Base-by-base conservation (phyloP, 805 yeast species). In the Kazachstania kunashirensis region DNA sequence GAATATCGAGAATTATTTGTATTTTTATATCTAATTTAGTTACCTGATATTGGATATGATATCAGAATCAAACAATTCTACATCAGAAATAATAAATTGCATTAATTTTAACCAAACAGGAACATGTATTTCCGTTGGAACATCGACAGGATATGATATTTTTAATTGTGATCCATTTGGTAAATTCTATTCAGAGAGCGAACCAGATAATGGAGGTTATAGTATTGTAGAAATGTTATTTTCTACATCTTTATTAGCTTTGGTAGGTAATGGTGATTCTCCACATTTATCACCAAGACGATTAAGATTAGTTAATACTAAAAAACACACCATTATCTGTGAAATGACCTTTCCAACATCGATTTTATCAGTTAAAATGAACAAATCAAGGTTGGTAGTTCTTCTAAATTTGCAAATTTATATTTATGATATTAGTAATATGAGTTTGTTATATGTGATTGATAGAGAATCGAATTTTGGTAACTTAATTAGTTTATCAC, bases 301-400 rank as follows among this genome's bases (percentile, higher is more conserved):
- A 44, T 68, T 89, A 43, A 76, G 77, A 52, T 76, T 89, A 33
- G 68, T 86, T 39, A 88, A 92, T 61, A 82, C 95, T 2, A 83
- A 83, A 55, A 62, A 57, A 43, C 57, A 61, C 34, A 55, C 71
- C 0, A 60, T 67, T 0, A 79, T 81, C 13, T 81, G 89, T 53
- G 88, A 80, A 53, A 64, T 82, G 38, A 69, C 79, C 0, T 81
- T 79, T 48, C 79, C 84, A 1, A 67, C 79, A 4, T 58, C 72
- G 5, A 76, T 82, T 1, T 51, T 76, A 23, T 69, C 72, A 32
- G 75, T 81, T 28, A 73, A 71, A 53, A 62, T 82, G 59, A 82
- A 80, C 52, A 67, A 81, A 40, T 73, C 77, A 33, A 56, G 88
- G 31, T 59, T 82, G 38, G 63, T 77, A 6, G 84, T 81, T 9